phyloP scores from a whole-genome alignment of 2,329 filamentous ascomycete genomes.

The Pezicula neosporulosa region DNA sequence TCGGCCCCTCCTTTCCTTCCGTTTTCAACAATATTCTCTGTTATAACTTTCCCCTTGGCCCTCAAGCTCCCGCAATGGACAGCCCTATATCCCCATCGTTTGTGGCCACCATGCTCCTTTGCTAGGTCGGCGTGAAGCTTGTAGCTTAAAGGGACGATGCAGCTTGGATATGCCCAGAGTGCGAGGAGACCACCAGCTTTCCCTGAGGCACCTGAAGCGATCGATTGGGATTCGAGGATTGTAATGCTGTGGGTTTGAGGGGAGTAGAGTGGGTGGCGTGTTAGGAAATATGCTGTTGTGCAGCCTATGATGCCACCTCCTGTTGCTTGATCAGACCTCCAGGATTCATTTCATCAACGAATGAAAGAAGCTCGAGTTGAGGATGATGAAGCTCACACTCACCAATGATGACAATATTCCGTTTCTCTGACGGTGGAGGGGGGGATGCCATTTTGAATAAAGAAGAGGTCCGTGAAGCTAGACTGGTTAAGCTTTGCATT shows the following conservation, averaged over 20 bases:
- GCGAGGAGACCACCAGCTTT: constrained; percentile 91
- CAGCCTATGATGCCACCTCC: constrained; percentile 89
- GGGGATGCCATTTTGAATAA: background rate
- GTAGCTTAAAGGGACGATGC: constrained; percentile 83
- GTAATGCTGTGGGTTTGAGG: constrained; percentile 73
- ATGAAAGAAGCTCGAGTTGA: constrained; percentile 9
- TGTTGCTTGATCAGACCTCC: constrained; percentile 6
- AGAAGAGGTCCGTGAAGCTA: background rate
- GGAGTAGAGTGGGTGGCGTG: constrained; percentile 79
- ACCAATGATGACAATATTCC: background rate
- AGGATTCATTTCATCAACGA: background rate
- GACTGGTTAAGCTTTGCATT: no score
- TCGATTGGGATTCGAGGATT: constrained; percentile 77
- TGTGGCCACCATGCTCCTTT: constrained; percentile 73
- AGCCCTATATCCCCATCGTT: constrained; percentile 82
- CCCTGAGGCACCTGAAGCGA: constrained; percentile 89
- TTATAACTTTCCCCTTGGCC: constrained; percentile 19
- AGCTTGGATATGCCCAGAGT: constrained; percentile 84
- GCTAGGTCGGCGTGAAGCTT: constrained; percentile 79
- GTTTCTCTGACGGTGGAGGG: background rate
- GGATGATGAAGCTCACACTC: background rate
- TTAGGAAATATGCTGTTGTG: constrained; percentile 88
- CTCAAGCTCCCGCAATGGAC: constrained; percentile 62
- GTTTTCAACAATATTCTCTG: constrained; percentile 2
- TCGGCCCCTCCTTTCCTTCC: constrained; percentile 1